phyloP scores from a whole-genome alignment of 2,329 filamentous ascomycete species.

The Pyrenochaeta sp. region DNA sequence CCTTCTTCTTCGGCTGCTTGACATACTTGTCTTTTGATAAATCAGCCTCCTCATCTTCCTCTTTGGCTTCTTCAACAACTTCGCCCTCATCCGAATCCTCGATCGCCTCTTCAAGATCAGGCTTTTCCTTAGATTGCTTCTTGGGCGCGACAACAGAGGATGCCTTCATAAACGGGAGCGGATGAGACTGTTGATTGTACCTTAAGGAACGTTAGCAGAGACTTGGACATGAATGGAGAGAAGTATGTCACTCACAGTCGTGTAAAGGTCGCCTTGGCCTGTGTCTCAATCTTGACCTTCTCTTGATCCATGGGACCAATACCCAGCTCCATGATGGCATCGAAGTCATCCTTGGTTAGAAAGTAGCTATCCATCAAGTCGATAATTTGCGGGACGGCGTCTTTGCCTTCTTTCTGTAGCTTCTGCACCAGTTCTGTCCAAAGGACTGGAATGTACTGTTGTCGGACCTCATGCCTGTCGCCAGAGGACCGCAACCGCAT shows the following conservation, averaged over 20 bases:
- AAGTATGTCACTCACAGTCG: slow-evolving; percentile 69
- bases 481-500: slow-evolving; percentile 92
- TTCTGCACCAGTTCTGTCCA: slow-evolving; percentile 82
- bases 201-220: slow-evolving; percentile 52
- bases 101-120: slow-evolving; percentile 94
- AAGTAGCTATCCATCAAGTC: slow-evolving; percentile 97
- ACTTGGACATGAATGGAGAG: background rate
- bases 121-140: slow-evolving; percentile 75
- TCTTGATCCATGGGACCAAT: slow-evolving; percentile 84
- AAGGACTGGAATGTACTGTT: slow-evolving; percentile 89
- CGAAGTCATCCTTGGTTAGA: slow-evolving; percentile 92
- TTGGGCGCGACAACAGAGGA: slow-evolving; percentile 77
- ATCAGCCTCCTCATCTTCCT: slow-evolving; percentile 79
- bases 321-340: slow-evolving; percentile 89
- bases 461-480: slow-evolving; percentile 90
- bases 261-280: slow-evolving; percentile 90
- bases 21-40: slow-evolving; percentile 96
- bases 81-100: slow-evolving; percentile 82
- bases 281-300: slow-evolving; percentile 77
- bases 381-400: slow-evolving; percentile 82
- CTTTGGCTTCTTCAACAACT: slow-evolving; percentile 56
- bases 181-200: slow-evolving; percentile 87
- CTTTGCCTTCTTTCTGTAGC: slow-evolving; percentile 80
- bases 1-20: slow-evolving; percentile 84
- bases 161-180: slow-evolving; percentile 95